Evolutionary conservation across 495 filamentous ascomycete species (phyloP), one percentile per base, ranked within the genome.

Genomic region (Paragyromitra xinjiangensis): DNA sequence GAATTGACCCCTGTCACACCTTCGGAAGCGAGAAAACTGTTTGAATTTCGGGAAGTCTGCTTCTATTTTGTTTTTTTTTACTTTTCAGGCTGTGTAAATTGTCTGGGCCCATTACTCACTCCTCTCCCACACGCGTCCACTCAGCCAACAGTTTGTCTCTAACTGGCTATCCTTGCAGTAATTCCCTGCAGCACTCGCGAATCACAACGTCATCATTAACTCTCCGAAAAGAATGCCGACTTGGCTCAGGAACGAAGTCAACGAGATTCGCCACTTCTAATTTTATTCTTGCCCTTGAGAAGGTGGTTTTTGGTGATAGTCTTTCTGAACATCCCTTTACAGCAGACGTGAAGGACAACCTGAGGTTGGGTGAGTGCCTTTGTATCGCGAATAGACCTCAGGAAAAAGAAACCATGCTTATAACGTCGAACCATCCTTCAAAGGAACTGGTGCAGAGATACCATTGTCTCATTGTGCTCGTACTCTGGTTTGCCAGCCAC

Each of bases 21-120:
- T 24, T 16, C 51, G 39, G 51, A 65, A 77, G 68, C 67, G 73
- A 73, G 69, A 73, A 72, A 71, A 53, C 24, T 16, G 40, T 51
- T 53, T 29, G 69, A 51, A 37, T 64, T 51, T 71, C 40, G 42
- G 37, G 55, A 65, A 63, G 70, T 58, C 69, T 45, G 69, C 42
- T 40, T 40, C 50, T 56, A 34, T 65, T 66, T 22, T 22, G 19
- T 22, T 22, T 65, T 55, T 40, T 68, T 56, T 62, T 70, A 37
- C 59, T 56, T 55, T 65, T 40, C 19, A 50, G 73, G 74, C 74
- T 77, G 73, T 76, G 73, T 55, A 63, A 62, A 45, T 70, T 58
- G 67, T 61, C 66, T 56, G 66, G 37, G 39, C 66, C 44, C 45
- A 42, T 9, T 48, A 42, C 68, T 63, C 55, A 39, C 40, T 50